Evolutionary conservation across 2,329 filamentous ascomycete genomes (phyloP).

Genomic region (Beauveria bassiana): DNA sequence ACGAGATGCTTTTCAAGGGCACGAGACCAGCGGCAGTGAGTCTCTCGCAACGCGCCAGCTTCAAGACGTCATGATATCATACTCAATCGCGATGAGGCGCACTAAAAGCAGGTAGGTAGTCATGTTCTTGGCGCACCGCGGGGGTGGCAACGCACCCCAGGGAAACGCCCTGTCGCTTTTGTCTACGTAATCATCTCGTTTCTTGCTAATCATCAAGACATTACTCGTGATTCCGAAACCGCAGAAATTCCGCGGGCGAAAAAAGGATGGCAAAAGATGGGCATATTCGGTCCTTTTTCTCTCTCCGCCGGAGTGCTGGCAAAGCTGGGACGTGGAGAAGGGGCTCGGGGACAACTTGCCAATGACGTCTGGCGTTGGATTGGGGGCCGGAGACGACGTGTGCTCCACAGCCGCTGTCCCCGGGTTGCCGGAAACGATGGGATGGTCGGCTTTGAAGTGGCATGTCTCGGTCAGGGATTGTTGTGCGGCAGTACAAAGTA

Average conservation of each 20-base stretch:
- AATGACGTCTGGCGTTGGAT: not conserved
- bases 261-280: too few relatives aligned
- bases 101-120: not conserved
- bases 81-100: not conserved
- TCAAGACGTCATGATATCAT: conserved; percentile 9
- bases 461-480: not conserved
- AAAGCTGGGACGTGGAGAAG: not conserved
- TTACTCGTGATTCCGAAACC: not conserved
- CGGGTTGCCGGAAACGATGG: not conserved
- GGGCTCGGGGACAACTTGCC: too few relatives aligned
- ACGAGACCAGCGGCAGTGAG: not conserved
- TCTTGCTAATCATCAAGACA: not conserved
- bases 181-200: not conserved
- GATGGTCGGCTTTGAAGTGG: not conserved
- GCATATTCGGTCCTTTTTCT: conserved; percentile 1
- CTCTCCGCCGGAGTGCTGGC: not conserved
- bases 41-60: not conserved
- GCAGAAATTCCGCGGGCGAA: not conserved
- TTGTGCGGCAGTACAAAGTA: too few relatives aligned
- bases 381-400: not conserved
- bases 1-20: not conserved
- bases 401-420: not conserved
- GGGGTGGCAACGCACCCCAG: too few relatives aligned
- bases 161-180: not conserved
- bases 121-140: not conserved